Evolutionary conservation across 352 stramenopile species (phyloP), one percentile per base, ranked within the genome.

Genomic region (Achlya hypogyna): DNA sequence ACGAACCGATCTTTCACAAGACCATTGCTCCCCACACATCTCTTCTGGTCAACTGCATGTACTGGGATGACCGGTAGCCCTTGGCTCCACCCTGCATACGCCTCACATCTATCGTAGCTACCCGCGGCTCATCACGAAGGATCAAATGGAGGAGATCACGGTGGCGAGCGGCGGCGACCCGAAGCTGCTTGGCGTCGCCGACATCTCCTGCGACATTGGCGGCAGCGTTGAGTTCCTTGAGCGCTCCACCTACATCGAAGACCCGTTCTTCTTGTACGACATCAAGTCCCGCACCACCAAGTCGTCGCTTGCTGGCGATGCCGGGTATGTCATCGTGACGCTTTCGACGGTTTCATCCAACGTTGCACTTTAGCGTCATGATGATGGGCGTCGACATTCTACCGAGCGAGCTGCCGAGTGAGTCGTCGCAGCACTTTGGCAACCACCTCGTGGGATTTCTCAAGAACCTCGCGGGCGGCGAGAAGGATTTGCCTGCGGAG

Each of bases 381-480:
- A 91, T 98, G 74, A 94, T 98, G 84, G 90, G 87, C 12, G 93
- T 98, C 29, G 95, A 98, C 71, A 98, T 98, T 62, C 76, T 99
- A 51, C 96, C 96, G 1, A 97, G 91, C 27, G 96, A 99, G 68
- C 74, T 98, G 32, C 88, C 93, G 47, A 74, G 76, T n/a, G 95
- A 98, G 67, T 97, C 90, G 29, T 98, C 88, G 67, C 78, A 95
- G 62, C 90, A 98, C 74, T 99, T 99, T 78, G 95, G 96, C 38
- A 81, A 98, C 69, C 85, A 90, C 62, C 77, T 98, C 22, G 67
- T 98, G 8, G 77, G 75, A 43, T 96, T 98, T 64, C 78, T 97
- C 52, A 75, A 81, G 4, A 73, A 77, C 0, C 71, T 92, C 8
- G 75, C 80, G 8, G 72, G 77, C 22, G 71, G 77, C 16, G 74